These are phyloP conservation scores for Amanita exitialis DNA, from an alignment of 768 basidiomycete species.

Conservation along the genomic window DNA sequence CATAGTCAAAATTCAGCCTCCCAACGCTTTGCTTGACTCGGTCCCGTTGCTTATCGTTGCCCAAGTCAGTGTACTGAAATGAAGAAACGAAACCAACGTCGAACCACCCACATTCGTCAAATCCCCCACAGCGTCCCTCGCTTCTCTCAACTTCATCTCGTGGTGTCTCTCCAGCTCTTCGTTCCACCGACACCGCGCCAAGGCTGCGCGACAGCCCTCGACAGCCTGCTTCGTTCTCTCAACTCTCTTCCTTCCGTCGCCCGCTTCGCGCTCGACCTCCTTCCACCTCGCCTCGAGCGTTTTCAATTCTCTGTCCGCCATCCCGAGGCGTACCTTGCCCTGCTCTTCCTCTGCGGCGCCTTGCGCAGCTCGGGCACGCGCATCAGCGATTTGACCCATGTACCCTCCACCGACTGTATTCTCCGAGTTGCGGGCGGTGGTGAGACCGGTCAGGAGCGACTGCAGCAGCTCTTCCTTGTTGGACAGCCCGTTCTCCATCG, in stretches of 20 bases:
- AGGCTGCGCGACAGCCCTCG: slow-evolving; percentile 38
- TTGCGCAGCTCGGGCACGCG: slow-evolving; percentile 64
- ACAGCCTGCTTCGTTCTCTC: slow-evolving; percentile 48
- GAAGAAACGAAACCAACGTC: background rate
- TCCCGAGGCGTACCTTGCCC: slow-evolving; percentile 59
- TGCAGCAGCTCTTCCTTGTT: slow-evolving; percentile 91
- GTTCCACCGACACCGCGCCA: slow-evolving; percentile 67
- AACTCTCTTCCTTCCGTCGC: slow-evolving; percentile 63
- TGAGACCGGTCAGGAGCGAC: slow-evolving; percentile 86
- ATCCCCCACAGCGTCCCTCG: slow-evolving; percentile 41
- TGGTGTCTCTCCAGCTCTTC: slow-evolving; percentile 57
- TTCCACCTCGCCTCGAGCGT: slow-evolving; percentile 72
- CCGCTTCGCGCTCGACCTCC: slow-evolving; percentile 76
- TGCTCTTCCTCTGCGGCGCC: slow-evolving; percentile 82
- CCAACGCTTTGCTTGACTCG: slow-evolving; percentile 53
- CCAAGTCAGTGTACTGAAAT: background rate
- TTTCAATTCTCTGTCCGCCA: slow-evolving; percentile 73
- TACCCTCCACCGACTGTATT: slow-evolving; percentile 74
- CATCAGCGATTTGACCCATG: slow-evolving; percentile 90
- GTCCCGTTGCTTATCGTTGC: slow-evolving; percentile 49
- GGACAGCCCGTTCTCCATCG: slow-evolving; percentile 47
- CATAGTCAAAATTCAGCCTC: slow-evolving; percentile 76
- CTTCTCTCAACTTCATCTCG: slow-evolving; percentile 39
- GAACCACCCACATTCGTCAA: slow-evolving; percentile 50
- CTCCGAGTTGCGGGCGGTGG: slow-evolving; percentile 37